Evolutionary conservation across 148 eudicot species (phyloP), one percentile per base, ranked within the genome.

Genomic region (Salicornia ramosissima): DNA sequence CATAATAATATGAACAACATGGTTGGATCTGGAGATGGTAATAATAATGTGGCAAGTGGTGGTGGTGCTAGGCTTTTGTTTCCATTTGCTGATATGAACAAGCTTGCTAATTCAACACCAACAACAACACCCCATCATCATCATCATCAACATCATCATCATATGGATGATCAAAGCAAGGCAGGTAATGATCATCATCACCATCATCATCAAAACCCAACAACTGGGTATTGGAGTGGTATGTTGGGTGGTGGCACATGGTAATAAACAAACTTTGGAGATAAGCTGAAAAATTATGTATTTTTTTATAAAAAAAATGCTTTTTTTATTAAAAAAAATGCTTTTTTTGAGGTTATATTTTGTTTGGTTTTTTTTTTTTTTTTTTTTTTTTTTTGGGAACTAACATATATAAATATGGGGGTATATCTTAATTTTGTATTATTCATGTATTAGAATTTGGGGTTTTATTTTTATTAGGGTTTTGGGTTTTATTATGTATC

Each of bases 191-290:
- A 75, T 58, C 76, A 75, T 16, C 71, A 69, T 76, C 40, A 58
- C 19, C 69, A 79, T 28, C 71, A 74, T 30, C 57, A 78, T 47
- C 81, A 65, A 54, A 71, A 58, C 59, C 78, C 71, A 42, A 45
- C 74, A 69, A 70, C 64, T 73, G 81, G 79, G 12, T 83, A 79
- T 74, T 83, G 86, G 86, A 83, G 72, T 71, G 83, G 86, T 56
- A 77, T 80, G 83, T 69, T 83, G 51, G 86, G 86, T 66, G 85
- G 85, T 76, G 86, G 83, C 56, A 65, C 81, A 55, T 83, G 86
- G 86, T 83, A 73, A 75, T 50, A 49, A 59, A 33, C 14, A 40
- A 2, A 28, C 5, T 26, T 21, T 8, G 65, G 12, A 71, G 30
- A 55, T 63, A 55, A 66, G 19, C 33, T 31, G 5, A 36, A 43